Base-by-base conservation (phyloP, 2,329 filamentous ascomycete genomes). In the Huntiella bhutanensis region DNA sequence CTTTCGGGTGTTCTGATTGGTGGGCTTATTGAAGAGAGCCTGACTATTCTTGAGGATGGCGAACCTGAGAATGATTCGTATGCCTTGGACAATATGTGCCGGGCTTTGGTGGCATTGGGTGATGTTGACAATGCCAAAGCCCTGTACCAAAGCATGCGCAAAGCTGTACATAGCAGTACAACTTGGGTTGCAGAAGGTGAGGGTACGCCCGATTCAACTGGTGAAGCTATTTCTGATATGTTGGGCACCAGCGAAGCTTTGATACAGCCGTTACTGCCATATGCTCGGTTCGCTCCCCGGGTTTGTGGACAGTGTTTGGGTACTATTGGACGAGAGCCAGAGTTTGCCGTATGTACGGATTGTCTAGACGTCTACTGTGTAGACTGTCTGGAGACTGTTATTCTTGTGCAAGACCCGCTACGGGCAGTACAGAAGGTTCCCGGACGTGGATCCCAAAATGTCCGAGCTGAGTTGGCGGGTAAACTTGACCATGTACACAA, bases 1-100 rank as follows among this genome's bases (percentile, higher is more conserved):
- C 57, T 59, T 4, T 57, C 63, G 0, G 52, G 54, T 2, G 45
- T 49, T 3, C 52, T 63, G 15, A 55, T 65, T 2, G 49, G 54
- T 1, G 54, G 49, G 1, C 56, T 65, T 16, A 56, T 65, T 11
- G 52, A 56, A 11, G 62, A 64, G 17, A 63, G 59, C 36, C 54
- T 65, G 10, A 56, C 57, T 1, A 60, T 64, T 4, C 51, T 65
- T 1, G 59, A 60, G 0, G 63, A 65, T 32, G 58, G 61, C 6
- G 63, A 66, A 48, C 61, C 60, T 2, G 56, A 59, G 12, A 66
- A 66, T 40, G 63, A 65, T 49, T 58, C 60, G 32, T 65, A 60
- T 33, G 62, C 62, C 4, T 55, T 65, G 1, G 62, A 64, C 46
- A 65, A 65, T 43, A 57, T 65, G 10, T 55, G 63, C 1, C 58